Base-by-base conservation (phyloP, 164 flowering plant genomes). In the Macadamia tetraphylla region DNA sequence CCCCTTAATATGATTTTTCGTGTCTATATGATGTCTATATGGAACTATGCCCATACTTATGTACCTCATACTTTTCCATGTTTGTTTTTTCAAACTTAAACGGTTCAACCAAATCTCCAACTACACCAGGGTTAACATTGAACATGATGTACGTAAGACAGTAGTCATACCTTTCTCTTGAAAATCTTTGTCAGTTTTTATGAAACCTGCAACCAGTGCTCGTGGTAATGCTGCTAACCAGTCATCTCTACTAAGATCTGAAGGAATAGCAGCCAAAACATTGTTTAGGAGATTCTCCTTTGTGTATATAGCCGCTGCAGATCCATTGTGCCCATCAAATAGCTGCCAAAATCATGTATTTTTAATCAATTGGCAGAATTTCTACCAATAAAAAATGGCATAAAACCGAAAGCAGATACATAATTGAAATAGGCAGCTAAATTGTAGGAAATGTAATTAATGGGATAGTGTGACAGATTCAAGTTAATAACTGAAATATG, bases 271-370 rank as follows among this genome's bases (percentile, higher is more conserved):
- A 70, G 74, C 64, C 75, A 95, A 76, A 56, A 95, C 79, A 77
- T 91, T 92, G 70, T 80, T 88, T 52, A 95, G 72, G 32, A 95
- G 93, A 81, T 91, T 93, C 82, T 95, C 99, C 81, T 88, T 95
- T 6, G 96, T n/a, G 73, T 92, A 95, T 69, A 89, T 87, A 58
- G 98, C 98, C 62, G 99, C 99, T 15, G 86, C 94, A 73, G 96
- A 77, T 46, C 99, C 99, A 78, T 92, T 95, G 70, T 95, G 98
- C 32, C 99, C 99, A 83, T 95, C 99, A 83, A 95, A 95, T 62
- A 95, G 72, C 99, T 95, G 93, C 79, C 83, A 3, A 42, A 73
- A 35, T 69, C 32, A 65, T 35, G 59, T 44, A n/a, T 17, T 10
- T 62, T 43, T n/a, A 48, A 64, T 53, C 64, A 52, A 6, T 60